Base-by-base conservation (phyloP, 495 filamentous ascomycete species). In the Lichina pygmaea region DNA sequence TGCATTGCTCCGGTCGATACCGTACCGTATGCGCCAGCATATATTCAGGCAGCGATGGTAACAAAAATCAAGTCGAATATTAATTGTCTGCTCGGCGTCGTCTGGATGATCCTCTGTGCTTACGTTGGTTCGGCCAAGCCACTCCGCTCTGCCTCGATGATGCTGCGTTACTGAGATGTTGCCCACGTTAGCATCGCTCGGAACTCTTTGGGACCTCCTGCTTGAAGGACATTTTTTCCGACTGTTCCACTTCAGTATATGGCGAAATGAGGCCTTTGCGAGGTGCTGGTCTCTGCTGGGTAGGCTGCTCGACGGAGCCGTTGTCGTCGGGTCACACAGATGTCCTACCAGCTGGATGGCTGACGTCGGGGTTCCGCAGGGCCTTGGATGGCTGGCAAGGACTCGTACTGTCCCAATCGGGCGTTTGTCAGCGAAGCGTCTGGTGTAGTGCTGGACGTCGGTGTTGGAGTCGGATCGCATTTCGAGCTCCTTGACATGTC, bases 371-470 rank as follows among this genome's bases (percentile, higher is more conserved):
- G 11, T 32, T 43, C 42, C 42, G 42, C 10, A 16, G 10, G 10
- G 10, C 11, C 42, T 43, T 11, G 12, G 10, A 16, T 32, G 45
- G 24, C 36, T 16, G 36, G 2, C 34, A 17, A 12, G n/a, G 45
- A 34, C 32, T 13, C 43, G 60, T 24, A 32, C 49, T 38, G 53
- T 68, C 32, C 65, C 65, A 24, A 52, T 53, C 1, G 24, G 24
- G 24, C 1, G 24, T 59, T 70, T 41, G 55, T 68, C 2, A 32
- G 42, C 13, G 33, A 52, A 42, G 62, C 62, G 15, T 15, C 38
- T 6, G 65, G 67, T 45, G 50, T 53, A 8, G 50, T 70, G 33
- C 56, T 71, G 39, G 67, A 71, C 48, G 55, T 69, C 7, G 67
- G 66, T 33, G 61, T 66, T 3, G 66, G 65, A 7, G 50, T 56